phyloP scores from a whole-genome alignment of 169 alveolate species.

The Toxoplasma gondii region DNA sequence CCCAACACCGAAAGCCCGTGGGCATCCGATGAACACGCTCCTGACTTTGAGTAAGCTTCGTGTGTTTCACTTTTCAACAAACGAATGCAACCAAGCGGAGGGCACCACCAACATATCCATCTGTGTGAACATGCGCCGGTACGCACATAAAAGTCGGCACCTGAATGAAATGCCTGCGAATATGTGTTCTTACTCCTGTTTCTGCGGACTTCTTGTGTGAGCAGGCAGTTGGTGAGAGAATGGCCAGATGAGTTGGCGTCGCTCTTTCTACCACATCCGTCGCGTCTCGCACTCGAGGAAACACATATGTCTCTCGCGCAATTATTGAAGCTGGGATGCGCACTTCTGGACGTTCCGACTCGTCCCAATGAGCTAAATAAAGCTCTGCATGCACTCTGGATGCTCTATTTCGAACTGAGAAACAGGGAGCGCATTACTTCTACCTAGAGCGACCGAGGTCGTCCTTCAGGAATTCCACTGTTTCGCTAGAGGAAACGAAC shows the following conservation, averaged over 20 bases:
- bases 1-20: background rate
- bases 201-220: no score
- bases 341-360: background rate
- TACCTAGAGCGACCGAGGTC: no score
- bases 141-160: no score
- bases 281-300: background rate
- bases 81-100: no score
- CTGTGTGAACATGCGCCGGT: no score
- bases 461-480: no score
- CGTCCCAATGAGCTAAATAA: background rate
- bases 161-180: no score
- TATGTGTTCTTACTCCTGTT: no score
- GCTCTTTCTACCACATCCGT: background rate
- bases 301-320: background rate
- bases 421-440: background rate
- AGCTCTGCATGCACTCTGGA: background rate
- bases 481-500: no score
- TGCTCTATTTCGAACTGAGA: background rate
- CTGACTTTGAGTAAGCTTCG: background rate
- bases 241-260: conserved; percentile 1
- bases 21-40: background rate
- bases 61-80: background rate
- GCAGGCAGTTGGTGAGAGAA: background rate
- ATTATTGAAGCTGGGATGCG: background rate
- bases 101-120: no score